These are phyloP conservation scores for Madurella mycetomatis DNA, from an alignment of 2,329 filamentous ascomycete genomes.

Conservation along the genomic window DNA sequence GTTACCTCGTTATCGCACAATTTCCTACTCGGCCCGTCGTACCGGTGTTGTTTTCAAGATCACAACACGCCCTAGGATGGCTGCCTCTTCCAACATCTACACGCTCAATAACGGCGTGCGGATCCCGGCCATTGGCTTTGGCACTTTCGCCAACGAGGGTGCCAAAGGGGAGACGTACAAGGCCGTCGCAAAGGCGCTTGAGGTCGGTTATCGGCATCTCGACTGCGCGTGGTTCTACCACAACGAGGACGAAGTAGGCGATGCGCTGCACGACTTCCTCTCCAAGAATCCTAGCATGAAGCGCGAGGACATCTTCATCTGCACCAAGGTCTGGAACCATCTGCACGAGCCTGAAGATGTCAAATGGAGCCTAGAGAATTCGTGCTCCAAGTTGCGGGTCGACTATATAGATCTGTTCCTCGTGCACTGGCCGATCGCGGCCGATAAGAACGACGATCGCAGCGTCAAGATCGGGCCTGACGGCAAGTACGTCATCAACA, in stretches of 20 bases:
- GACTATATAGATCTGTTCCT: conserved; percentile 57
- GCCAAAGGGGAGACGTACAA: conserved; percentile 54
- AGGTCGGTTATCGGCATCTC: conserved; percentile 61
- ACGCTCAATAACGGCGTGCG: conserved; percentile 50
- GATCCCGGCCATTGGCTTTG: conserved; percentile 61
- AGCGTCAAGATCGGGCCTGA: conserved; percentile 42
- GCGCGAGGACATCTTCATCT: conserved; percentile 54
- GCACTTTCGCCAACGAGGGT: conserved; percentile 65
- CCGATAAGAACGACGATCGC: conserved; percentile 40
- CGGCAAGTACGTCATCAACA: conserved; percentile 47
- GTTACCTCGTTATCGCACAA: background rate
- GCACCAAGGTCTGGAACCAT: conserved; percentile 67
- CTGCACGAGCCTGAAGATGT: conserved; percentile 59
- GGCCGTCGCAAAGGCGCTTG: conserved; percentile 60
- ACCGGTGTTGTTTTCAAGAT: background rate
- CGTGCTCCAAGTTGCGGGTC: conserved; percentile 45
- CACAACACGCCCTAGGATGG: conserved; percentile 6
- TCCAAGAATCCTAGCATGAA: conserved; percentile 40
- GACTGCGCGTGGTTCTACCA: conserved; percentile 67
- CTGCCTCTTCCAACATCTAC: conserved; percentile 33
- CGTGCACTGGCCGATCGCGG: conserved; percentile 50
- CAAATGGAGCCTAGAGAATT: conserved; percentile 46
- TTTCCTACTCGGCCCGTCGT: background rate
- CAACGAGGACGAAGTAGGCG: conserved; percentile 60
- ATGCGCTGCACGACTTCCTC: conserved; percentile 47